These are phyloP conservation scores for Perkinsus chesapeaki DNA, from an alignment of 169 alveolate species.

Conservation along the genomic window DNA sequence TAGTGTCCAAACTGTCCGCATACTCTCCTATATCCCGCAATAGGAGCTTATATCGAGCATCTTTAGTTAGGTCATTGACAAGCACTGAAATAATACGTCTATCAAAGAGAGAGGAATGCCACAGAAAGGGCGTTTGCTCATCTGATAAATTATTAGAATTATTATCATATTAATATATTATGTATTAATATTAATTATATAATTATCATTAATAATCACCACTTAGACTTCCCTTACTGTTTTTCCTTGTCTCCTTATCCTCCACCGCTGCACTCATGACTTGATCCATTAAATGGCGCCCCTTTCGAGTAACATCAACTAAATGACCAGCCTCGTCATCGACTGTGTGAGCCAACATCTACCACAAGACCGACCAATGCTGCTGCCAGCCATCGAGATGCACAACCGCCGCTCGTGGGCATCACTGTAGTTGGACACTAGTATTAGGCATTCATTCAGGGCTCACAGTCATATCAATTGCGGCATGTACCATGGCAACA, in stretches of 20 bases:
- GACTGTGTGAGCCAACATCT: not conserved
- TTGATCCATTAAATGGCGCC: not conserved
- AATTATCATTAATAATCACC: too few relatives aligned
- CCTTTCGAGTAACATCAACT: not conserved
- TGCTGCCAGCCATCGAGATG: not conserved
- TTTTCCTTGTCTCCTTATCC: not conserved
- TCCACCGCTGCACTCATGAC: not conserved
- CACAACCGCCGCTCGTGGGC: too few relatives aligned
- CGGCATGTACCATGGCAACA: too few relatives aligned
- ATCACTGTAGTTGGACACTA: too few relatives aligned
- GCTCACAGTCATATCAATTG: too few relatives aligned
- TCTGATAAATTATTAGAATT: too few relatives aligned
- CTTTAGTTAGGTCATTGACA: not conserved
- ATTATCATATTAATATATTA: too few relatives aligned
- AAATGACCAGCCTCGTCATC: not conserved
- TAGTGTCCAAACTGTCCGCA: not conserved
- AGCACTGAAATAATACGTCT: not conserved
- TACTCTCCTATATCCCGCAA: not conserved
- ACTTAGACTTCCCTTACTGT: too few relatives aligned
- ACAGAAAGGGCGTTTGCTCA: too few relatives aligned
- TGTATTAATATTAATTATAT: too few relatives aligned
- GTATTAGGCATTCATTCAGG: too few relatives aligned
- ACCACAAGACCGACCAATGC: not conserved
- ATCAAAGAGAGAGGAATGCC: too few relatives aligned
- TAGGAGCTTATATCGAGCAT: not conserved